A percentile compares a stretch with the other conserved stretches of the same genome.
Conservation (phyloP, 352 stramenopile species). For the Phytopythium ostracodes region DNA sequence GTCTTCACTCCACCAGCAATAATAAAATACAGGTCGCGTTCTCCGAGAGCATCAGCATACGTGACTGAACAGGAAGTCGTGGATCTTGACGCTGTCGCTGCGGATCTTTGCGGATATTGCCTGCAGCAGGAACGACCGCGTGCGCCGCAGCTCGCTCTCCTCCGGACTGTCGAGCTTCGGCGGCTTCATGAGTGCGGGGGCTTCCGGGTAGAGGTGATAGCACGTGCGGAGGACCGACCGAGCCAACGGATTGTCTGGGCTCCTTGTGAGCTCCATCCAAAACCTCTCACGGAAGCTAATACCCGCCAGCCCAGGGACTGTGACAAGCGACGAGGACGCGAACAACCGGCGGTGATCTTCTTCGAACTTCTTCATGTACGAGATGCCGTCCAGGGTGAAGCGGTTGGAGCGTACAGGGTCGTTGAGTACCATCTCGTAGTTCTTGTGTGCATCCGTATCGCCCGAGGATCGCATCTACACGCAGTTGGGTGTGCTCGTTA, state of each 20-base stretch:
- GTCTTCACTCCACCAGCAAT: too few species aligned
- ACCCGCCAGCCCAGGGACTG: not conserved
- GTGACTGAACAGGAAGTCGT: not conserved
- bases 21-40: not conserved
- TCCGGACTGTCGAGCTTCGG: conserved; percentile 1
- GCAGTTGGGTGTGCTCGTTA: not conserved
- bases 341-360: not conserved
- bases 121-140: conserved; percentile 2
- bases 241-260: conserved; percentile 14
- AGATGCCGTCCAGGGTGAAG: not conserved
- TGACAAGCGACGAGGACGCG: conserved; percentile 1
- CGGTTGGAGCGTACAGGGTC: not conserved
- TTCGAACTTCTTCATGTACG: conserved; percentile 7
- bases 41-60: not conserved
- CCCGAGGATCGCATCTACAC: not conserved
- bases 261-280: conserved; percentile 30
- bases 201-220: conserved; percentile 25
- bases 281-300: conserved; percentile 20
- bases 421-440: not conserved
- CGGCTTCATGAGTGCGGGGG: conserved; percentile 4
- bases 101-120: not conserved
- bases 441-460: conserved; percentile 1
- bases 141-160: conserved; percentile 5
- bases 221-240: conserved; percentile 21
- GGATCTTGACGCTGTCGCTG: not conserved